Evolutionary conservation across 345 rosid species (phyloP), one percentile per base, ranked within the genome.

Genomic region (Camelina hispida): DNA sequence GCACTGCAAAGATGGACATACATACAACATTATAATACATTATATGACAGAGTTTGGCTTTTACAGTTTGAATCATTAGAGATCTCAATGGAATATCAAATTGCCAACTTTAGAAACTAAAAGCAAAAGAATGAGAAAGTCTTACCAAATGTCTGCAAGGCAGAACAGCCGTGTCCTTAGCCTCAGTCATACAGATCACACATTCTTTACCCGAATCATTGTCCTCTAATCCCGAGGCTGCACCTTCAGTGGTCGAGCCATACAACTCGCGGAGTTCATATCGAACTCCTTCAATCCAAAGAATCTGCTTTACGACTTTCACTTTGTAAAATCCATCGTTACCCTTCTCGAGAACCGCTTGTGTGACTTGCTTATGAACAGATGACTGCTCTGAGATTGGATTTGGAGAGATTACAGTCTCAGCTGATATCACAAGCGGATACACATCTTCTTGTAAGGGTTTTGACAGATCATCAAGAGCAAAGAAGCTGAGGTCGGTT

Each of bases 71-170:
- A n/a, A n/a, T n/a, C n/a, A n/a, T n/a, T n/a, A n/a, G n/a, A n/a
- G n/a, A n/a, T n/a, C n/a, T n/a, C n/a, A n/a, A n/a, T n/a, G n/a
- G n/a, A n/a, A n/a, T n/a, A n/a, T n/a, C n/a, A n/a, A n/a, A n/a
- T n/a, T n/a, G 69, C 40, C 20, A 61, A 61, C 13, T 12, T 10
- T 23, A 16, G 62, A 51, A 72, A 5, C 20, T 53, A 40, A 25
- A 62, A 51, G 22, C 8, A 16, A 46, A 47, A 23, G 66, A 46
- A 12, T 22, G 30, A 76, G 50, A 66, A 52, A 10, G 34, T 22
- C 25, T 87, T 76, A 90, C 98, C 96, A 93, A 83, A 82, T 93
- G 98, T 44, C 98, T 83, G 79, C 98, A 93, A 61, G 98, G 98
- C 25, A 93, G 73, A 9, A 86, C 87, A 10, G 96, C 96, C 0